Percentiles rank a stretch among this genome's conserved stretches.
Conservation (phyloP, 495 filamentous ascomycete species). For the Penicillium angulare region DNA sequence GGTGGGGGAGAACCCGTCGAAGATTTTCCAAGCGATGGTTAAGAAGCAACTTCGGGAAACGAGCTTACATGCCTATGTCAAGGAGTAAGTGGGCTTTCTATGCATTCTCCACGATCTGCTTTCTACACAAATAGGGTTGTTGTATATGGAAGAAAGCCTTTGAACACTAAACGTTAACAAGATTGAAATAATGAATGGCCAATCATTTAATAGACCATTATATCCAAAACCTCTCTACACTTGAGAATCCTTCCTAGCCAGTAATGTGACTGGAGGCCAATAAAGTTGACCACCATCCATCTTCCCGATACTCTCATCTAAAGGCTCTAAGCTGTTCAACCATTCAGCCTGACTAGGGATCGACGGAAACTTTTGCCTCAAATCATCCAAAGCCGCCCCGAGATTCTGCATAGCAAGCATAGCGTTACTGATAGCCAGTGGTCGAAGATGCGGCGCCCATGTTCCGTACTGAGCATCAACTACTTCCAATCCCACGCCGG, state of each 20-base stretch:
- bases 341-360: neutral
- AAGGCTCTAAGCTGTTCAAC: neutral
- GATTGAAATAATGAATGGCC: too few species aligned
- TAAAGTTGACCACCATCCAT: neutral
- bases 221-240: too few species aligned
- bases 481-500: neutral
- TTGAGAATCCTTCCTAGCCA: neutral
- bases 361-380: neutral
- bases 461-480: neutral
- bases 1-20: constrained; percentile 25
- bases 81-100: constrained; percentile 10
- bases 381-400: neutral
- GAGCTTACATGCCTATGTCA: constrained; percentile 28
- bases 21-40: constrained; percentile 21
- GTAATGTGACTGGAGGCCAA: neutral
- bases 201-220: too few species aligned
- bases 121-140: constrained; percentile 4
- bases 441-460: neutral
- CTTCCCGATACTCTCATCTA: too few species aligned
- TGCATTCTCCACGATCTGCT: too few species aligned
- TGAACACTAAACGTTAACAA: neutral
- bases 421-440: neutral
- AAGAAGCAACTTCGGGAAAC: constrained; percentile 29
- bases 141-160: constrained; percentile 16
- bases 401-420: neutral